Conservation (phyloP, 2,329 filamentous ascomycete genomes). For the Nemania serpens region DNA sequence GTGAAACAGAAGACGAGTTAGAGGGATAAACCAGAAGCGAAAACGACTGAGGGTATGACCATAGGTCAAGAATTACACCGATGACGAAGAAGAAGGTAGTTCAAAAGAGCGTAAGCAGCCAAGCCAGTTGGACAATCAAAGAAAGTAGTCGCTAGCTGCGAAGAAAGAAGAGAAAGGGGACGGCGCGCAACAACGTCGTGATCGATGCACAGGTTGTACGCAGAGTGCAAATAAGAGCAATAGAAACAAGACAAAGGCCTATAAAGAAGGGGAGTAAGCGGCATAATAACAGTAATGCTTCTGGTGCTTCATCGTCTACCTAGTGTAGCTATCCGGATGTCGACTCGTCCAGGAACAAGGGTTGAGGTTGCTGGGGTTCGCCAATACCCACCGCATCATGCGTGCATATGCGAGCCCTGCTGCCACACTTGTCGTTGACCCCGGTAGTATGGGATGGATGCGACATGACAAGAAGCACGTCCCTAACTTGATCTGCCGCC, state of each 20-base stretch:
- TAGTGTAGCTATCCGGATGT: conserved; percentile 35
- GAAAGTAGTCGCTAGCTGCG: conserved; percentile 50
- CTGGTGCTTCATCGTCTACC: conserved; percentile 42
- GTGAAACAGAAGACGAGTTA: conserved; percentile 33
- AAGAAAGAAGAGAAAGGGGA: conserved; percentile 46
- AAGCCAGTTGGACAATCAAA: conserved; percentile 59
- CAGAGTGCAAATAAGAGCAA: conserved; percentile 46
- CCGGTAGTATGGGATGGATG: conserved; percentile 42
- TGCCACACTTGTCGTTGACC: conserved; percentile 43
- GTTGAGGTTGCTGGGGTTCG: conserved; percentile 40
- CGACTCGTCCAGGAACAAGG: conserved; percentile 44
- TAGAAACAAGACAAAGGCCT: conserved; percentile 43
- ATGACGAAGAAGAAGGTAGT: conserved; percentile 40
- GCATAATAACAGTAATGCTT: conserved; percentile 47
- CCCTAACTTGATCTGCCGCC: conserved; percentile 42
- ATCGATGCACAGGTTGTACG: conserved; percentile 37
- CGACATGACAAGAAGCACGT: conserved; percentile 44
- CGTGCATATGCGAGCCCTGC: conserved; percentile 46
- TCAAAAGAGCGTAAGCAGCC: conserved; percentile 61
- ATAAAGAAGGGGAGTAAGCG: conserved; percentile 39
- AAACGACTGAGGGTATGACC: conserved; percentile 37
- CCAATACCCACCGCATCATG: conserved; percentile 39
- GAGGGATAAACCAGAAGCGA: conserved; percentile 34
- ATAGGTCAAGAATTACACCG: conserved; percentile 45
- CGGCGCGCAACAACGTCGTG: conserved; percentile 42